phyloP scores from a whole-genome alignment of 2,329 filamentous ascomycete species.

The Hansfordia pulvinata region DNA sequence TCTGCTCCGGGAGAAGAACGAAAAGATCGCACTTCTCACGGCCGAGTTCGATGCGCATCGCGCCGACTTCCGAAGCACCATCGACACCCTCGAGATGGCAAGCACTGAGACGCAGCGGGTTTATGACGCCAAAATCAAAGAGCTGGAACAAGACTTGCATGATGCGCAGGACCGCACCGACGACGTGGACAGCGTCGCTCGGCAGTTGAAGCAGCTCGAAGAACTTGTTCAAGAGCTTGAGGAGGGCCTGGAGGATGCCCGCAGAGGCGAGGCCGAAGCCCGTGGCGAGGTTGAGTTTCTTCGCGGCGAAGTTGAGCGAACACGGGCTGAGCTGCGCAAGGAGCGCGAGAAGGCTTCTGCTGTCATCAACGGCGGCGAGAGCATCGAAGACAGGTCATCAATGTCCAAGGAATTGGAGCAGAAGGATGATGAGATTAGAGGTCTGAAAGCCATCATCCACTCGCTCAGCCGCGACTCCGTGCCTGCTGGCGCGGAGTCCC shows the following conservation, averaged over 20 bases:
- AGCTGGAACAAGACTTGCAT: conserved; percentile 68
- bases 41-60: conserved; percentile 90
- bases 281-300: conserved; percentile 93
- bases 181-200: conserved; percentile 83
- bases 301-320: conserved; percentile 85
- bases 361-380: conserved; percentile 34
- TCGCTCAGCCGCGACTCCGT: conserved; percentile 70
- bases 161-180: conserved; percentile 72
- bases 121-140: conserved; percentile 86
- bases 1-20: conserved; percentile 87
- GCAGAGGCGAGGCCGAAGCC: conserved; percentile 88
- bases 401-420: conserved; percentile 70
- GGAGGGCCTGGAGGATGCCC: conserved; percentile 88
- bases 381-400: conserved; percentile 26
- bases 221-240: conserved; percentile 94
- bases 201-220: conserved; percentile 87
- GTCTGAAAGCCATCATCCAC: conserved; percentile 95
- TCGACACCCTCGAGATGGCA: conserved; percentile 90
- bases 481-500: conserved; percentile 26
- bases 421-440: conserved; percentile 93
- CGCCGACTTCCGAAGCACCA: conserved; percentile 91
- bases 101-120: conserved; percentile 92
- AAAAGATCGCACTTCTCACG: conserved; percentile 86
- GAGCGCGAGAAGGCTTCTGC: conserved; percentile 74
- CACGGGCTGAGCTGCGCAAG: conserved; percentile 71